Evolutionary conservation across 1,284 basidiomycete genomes (phyloP).

Genomic region (Kalmanozyma brasiliensis): DNA sequence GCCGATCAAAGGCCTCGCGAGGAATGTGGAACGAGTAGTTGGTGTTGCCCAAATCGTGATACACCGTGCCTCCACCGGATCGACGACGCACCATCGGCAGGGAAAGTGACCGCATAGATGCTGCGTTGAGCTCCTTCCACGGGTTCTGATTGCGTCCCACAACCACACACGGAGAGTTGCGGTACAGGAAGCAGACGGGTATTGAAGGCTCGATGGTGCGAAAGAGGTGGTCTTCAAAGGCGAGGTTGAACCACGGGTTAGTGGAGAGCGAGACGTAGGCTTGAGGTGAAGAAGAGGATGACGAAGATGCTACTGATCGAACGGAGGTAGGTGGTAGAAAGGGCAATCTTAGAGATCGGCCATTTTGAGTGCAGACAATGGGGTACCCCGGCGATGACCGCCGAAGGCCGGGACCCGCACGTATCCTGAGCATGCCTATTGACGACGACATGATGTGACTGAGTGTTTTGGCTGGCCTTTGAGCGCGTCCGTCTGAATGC

Average conservation of each 20-base stretch:
- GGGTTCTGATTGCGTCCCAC: slow-evolving; percentile 98
- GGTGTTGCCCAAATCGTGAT: slow-evolving; percentile 94
- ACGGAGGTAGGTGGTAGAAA: neutral
- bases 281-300: slow-evolving; percentile 16
- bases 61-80: slow-evolving; percentile 97
- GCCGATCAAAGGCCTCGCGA: slow-evolving; percentile 81
- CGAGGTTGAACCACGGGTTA: slow-evolving; percentile 91
- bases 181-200: slow-evolving; percentile 82
- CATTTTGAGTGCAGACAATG: neutral
- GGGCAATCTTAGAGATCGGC: neutral
- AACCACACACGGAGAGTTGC: slow-evolving; percentile 88
- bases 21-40: slow-evolving; percentile 96
- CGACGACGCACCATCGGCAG: slow-evolving; percentile 85
- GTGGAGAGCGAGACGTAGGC: slow-evolving; percentile 84
- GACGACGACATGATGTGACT: neutral
- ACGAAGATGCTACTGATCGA: neutral
- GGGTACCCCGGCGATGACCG: neutral
- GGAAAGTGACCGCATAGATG: slow-evolving; percentile 71
- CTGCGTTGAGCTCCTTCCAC: slow-evolving; percentile 92
- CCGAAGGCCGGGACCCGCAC: neutral
- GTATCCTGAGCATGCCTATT: neutral
- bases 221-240: slow-evolving; percentile 77
- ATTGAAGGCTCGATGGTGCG: slow-evolving; percentile 23
- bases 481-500: too few species aligned
- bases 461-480: too few species aligned